Evolutionary conservation across 176 grass and related monocot genomes (phyloP).

Genomic region (Oryza punctata): DNA sequence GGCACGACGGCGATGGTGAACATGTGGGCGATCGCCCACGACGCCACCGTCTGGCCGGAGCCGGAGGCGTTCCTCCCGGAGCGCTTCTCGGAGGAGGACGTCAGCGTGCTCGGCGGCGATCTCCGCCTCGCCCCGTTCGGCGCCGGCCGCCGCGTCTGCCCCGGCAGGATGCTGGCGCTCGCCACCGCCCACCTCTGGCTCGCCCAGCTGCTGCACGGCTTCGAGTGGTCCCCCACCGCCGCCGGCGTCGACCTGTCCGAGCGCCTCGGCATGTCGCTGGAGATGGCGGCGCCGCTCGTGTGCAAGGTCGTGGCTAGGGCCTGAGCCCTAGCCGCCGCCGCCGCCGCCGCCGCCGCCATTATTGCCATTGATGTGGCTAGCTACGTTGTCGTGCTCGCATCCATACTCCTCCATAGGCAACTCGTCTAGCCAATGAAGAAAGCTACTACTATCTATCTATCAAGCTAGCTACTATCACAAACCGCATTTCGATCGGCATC

Average conservation of each 20-base stretch:
- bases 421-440: conserved; percentile 27
- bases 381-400: background rate
- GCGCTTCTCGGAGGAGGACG: conserved; percentile 60
- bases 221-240: conserved; percentile 45
- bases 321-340: background rate
- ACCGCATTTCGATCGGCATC: background rate
- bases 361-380: conserved; percentile 5
- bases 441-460: background rate
- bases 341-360: background rate
- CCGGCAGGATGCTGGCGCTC: conserved; percentile 70
- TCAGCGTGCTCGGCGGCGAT: conserved; percentile 69
- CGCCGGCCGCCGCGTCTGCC: conserved; percentile 68
- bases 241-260: conserved; percentile 63
- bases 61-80: conserved; percentile 58
- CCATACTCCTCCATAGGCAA: background rate
- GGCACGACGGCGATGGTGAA: conserved; percentile 94
- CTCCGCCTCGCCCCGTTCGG: conserved; percentile 78
- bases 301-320: conserved; percentile 53
- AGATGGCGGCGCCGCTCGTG: conserved; percentile 73
- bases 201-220: conserved; percentile 62
- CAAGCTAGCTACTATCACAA: background rate
- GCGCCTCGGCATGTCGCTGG: conserved; percentile 74
- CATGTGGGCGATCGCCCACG: conserved; percentile 90
- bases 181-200: conserved; percentile 74
- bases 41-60: conserved; percentile 58